A percentile compares a stretch with the other conserved stretches of the same genome.
These are phyloP conservation scores for Millerozyma miso DNA, from an alignment of 805 yeast genomes.

Conservation along the genomic window DNA sequence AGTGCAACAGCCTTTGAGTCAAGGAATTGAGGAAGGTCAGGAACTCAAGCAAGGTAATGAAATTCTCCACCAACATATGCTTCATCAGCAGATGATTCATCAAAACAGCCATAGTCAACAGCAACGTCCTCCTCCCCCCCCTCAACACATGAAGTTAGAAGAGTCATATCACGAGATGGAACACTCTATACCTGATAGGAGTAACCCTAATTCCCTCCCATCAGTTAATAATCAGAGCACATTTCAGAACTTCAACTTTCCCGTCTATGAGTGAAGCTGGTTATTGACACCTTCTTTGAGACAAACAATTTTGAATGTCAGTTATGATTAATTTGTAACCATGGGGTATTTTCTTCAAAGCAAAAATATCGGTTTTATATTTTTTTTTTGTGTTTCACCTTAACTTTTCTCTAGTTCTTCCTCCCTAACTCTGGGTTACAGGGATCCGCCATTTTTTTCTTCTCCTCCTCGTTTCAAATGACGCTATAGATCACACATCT, in stretches of 20 bases:
- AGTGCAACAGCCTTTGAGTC: slow-evolving; percentile 4
- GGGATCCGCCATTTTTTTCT: background rate
- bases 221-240: background rate
- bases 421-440: background rate
- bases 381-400: background rate
- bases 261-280: slow-evolving; percentile 3
- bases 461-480: background rate
- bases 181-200: background rate
- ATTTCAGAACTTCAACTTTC: slow-evolving; percentile 3
- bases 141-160: slow-evolving; percentile 1
- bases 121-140: slow-evolving; percentile 4
- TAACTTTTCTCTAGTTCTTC: background rate
- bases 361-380: too few relatives aligned
- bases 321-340: background rate
- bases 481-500: background rate
- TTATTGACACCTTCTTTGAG: too few relatives aligned
- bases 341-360: background rate
- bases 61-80: slow-evolving; percentile 15
- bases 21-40: background rate
- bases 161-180: background rate
- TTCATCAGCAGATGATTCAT: slow-evolving; percentile 12
- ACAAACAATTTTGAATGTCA: too few relatives aligned
- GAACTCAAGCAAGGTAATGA: slow-evolving; percentile 1
- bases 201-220: background rate
- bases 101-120: slow-evolving; percentile 8